Base-by-base conservation (phyloP, 2,329 filamentous ascomycete species). In the Calonectria henricotiae region DNA sequence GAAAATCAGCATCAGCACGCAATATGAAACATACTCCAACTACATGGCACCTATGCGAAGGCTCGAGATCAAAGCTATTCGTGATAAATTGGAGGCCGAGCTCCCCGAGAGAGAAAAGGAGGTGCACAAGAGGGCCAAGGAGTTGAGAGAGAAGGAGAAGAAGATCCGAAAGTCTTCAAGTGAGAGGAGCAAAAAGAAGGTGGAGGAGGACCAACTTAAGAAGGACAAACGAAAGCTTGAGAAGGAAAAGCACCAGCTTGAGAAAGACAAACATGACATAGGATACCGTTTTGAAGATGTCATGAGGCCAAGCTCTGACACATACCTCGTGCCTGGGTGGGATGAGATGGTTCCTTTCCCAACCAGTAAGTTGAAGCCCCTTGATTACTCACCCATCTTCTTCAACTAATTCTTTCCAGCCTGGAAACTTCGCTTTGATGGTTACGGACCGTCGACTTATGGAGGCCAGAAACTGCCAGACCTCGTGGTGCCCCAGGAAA, bases 281-380 rank as follows among this genome's bases (percentile, higher is more conserved):
- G 46, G 0, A 49, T 51, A 1, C 41, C 55, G 32, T 68, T 67
- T 37, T 51, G 71, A 39, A 12, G 32, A 37, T 70, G 60, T 43
- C 72, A 70, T 11, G 44, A 58, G 15, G 64, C 71, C 27, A 4
- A 23, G 32, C 9, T 37, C 44, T 9, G 67, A 71, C 13, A 75
- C 75, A 1, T 76, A 75, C 12, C 63, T 77, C 2, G 75, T 73
- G 1, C 65, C 71, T 0, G 67, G 68, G 9, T 75, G 74, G 73
- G 75, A 75, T 55, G 72, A 76, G 43, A 71, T 77, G 58, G 46
- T 77, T 2, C 73, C 75, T 4, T 76, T 75, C 71, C 74, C 69
- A 1, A 69, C 58, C 2, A 72, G 70, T 72, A 68, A 68, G 69
- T 43, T 6, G 4, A 20, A 25, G 1, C 5, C 8, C 27, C 25